Percentiles rank a stretch among this genome's conserved stretches.
Evolutionary conservation across 2,329 filamentous ascomycete genomes (phyloP).

Genomic region (Clonostachys rosea): DNA sequence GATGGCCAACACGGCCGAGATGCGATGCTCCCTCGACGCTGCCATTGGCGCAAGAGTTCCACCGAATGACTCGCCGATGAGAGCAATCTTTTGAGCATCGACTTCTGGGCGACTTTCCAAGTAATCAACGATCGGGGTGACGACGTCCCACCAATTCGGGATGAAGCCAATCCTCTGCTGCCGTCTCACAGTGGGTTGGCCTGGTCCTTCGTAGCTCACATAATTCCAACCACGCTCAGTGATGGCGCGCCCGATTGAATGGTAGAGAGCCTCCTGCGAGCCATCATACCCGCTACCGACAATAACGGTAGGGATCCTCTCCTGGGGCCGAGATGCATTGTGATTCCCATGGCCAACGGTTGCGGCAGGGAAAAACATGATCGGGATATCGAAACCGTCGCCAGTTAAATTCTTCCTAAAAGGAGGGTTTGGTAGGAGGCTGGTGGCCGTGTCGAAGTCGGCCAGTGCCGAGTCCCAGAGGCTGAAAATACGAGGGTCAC

Average conservation of each 20-base stretch:
- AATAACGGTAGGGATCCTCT: constrained; percentile 27
- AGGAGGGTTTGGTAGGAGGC: constrained; percentile 16
- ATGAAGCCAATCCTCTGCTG: constrained; percentile 37
- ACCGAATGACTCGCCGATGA: constrained; percentile 34
- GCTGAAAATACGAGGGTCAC: constrained; percentile 24
- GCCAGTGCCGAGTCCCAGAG: constrained; percentile 21
- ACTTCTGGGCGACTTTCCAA: constrained; percentile 5
- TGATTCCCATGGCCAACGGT: not conserved
- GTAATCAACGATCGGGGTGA: constrained; percentile 33
- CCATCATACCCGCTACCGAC: constrained; percentile 37
- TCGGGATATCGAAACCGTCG: constrained; percentile 22
- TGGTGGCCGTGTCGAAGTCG: constrained; percentile 28
- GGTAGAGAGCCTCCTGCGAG: constrained; percentile 35
- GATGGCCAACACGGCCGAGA: constrained; percentile 29
- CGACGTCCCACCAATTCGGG: constrained; percentile 33
- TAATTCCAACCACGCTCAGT: constrained; percentile 33
- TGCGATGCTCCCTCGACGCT: constrained; percentile 35
- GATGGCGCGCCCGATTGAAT: constrained; percentile 22
- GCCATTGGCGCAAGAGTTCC: constrained; percentile 31
- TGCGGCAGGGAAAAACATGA: constrained; percentile 21
- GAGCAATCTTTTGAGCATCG: constrained; percentile 15
- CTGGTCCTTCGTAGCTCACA: constrained; percentile 40
- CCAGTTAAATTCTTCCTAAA: constrained; percentile 10
- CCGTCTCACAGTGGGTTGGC: constrained; percentile 33
- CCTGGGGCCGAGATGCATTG: not conserved